A percentile compares a stretch with the other conserved stretches of the same genome.
Conservation (phyloP, 2,329 filamentous ascomycete species). For the Colletotrichum theobromicola region DNA sequence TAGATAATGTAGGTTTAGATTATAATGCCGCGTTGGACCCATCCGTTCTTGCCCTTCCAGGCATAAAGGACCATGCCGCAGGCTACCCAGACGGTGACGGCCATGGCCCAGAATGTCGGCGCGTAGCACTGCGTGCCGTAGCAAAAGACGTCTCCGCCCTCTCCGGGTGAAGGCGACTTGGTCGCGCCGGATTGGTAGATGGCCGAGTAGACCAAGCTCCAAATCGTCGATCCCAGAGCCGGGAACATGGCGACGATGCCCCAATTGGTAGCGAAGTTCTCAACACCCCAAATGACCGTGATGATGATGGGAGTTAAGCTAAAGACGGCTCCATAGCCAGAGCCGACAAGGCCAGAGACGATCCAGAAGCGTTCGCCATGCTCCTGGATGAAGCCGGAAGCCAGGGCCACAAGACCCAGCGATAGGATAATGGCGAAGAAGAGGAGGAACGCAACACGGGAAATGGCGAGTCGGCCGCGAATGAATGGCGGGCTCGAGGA, state of each 20-base stretch:
- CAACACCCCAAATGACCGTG: conserved; percentile 96
- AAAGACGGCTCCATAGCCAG: conserved; percentile 93
- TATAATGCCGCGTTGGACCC: conserved; percentile 78
- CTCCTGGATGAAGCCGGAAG: conserved; percentile 75
- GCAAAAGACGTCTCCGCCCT: conserved; percentile 67
- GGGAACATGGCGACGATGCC: conserved; percentile 93
- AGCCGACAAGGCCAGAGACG: conserved; percentile 82
- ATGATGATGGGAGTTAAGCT: conserved; percentile 89
- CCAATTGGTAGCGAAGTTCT: conserved; percentile 99
- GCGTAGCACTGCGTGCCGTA: conserved; percentile 85
- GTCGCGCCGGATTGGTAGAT: conserved; percentile 75
- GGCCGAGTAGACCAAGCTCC: conserved; percentile 86
- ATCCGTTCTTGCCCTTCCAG: conserved; percentile 80
- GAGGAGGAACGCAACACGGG: conserved; percentile 81
- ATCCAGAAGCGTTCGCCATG: conserved; percentile 83
- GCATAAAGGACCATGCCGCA: conserved; percentile 76
- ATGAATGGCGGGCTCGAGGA: conserved; percentile 27
- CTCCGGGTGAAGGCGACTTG: conserved; percentile 37
- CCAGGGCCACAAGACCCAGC: conserved; percentile 77
- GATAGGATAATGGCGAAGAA: conserved; percentile 77
- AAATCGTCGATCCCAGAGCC: conserved; percentile 84
- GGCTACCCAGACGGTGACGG: conserved; percentile 78
- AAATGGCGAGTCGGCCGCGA: conserved; percentile 61
- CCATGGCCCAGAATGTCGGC: conserved; percentile 85
- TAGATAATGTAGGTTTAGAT: conserved; percentile 39